Base-by-base conservation (phyloP, 768 basidiomycete genomes). In the Kwoniella dejecticola region DNA sequence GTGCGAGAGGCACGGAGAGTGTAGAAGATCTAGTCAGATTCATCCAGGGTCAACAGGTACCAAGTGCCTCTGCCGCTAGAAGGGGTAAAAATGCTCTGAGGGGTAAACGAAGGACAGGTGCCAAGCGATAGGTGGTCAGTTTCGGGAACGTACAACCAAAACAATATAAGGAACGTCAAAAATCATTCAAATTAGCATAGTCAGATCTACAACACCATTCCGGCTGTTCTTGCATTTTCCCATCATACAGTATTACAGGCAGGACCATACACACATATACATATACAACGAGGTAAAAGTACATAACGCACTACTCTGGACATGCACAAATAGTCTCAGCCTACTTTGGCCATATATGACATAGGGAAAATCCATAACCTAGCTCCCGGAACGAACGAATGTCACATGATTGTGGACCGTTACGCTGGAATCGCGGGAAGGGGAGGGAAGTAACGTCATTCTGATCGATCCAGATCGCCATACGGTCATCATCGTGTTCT, bases 11-110 rank as follows among this genome's bases (percentile, higher is more conserved):
- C 11, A 68, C 75, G 42, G 57, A 76, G 27, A 76, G 77, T 59
- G 72, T 82, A 27, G 81, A 82, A 31, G 80, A 79, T 26, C 70
- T 82, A 41, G 81, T 81, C 67, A 70, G 77, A 47, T 82, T 75
- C 65, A 80, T 82, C 57, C 72, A 79, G 52, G 79, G 80, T 38
- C 58, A 69, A 56, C 44, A 52, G 40, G 52, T 52, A 17, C 49
- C 40, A 3, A 48, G 55, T 31, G 47, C 58, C 15, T 31, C 62
- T 1, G 49, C 61, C 13, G 48, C 57, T 21, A 58, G 74, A 33
- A 58, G 77, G 40, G 69, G 72, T 7, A 77, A 77, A 66, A 75
- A 74, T 52, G 70, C 70, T 13, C 54, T 78, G 47, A 62, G 77
- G 30, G 77, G 75, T 11, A 78, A 78, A 67, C 66, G 75, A 60